These are phyloP conservation scores for Candida maris DNA, from an alignment of 805 yeast species.

Conservation along the genomic window DNA sequence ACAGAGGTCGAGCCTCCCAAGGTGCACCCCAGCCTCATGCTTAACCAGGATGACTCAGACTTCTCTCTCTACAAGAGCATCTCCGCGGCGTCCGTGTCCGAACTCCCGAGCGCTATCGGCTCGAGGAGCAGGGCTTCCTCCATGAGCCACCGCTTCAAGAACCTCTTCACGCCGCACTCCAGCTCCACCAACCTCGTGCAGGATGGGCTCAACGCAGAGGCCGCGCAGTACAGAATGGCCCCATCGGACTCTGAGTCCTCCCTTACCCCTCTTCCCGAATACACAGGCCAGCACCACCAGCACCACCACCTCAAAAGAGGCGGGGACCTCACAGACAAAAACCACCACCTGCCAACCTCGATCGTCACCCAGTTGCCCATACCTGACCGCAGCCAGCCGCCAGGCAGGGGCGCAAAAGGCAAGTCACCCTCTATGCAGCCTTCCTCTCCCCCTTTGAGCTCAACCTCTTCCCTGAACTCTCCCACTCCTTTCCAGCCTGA, in stretches of 20 bases:
- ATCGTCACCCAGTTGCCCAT: conserved; percentile 1
- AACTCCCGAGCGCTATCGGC: conserved; percentile 10
- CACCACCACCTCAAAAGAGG: conserved; percentile 1
- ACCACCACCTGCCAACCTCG: conserved; percentile 7
- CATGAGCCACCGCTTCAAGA: conserved; percentile 30
- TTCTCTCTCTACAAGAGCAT: conserved; percentile 21
- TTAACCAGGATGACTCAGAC: conserved; percentile 24
- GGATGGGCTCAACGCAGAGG: conserved; percentile 9
- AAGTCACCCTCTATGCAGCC: conserved; percentile 12
- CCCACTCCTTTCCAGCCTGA: conserved; percentile 10
- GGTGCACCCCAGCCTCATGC: conserved; percentile 15
- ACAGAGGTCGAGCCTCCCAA: conserved; percentile 9
- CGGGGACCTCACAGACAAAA: conserved; percentile 7
- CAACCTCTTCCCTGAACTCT: conserved; percentile 16
- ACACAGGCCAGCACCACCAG: too few species aligned
- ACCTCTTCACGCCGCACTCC: conserved; percentile 24
- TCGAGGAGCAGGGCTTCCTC: conserved; percentile 27
- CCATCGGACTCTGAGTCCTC: not conserved
- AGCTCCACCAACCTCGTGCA: conserved; percentile 13
- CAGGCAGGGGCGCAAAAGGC: not conserved
- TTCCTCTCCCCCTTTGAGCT: conserved; percentile 18
- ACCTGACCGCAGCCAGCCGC: conserved; percentile 1
- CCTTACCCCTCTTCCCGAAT: too few species aligned
- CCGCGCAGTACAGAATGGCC: conserved; percentile 1
- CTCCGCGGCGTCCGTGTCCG: conserved; percentile 20